These are phyloP conservation scores for Leishmania braziliensis DNA, from an alignment of 208 protist genomes.

Conservation along the genomic window DNA sequence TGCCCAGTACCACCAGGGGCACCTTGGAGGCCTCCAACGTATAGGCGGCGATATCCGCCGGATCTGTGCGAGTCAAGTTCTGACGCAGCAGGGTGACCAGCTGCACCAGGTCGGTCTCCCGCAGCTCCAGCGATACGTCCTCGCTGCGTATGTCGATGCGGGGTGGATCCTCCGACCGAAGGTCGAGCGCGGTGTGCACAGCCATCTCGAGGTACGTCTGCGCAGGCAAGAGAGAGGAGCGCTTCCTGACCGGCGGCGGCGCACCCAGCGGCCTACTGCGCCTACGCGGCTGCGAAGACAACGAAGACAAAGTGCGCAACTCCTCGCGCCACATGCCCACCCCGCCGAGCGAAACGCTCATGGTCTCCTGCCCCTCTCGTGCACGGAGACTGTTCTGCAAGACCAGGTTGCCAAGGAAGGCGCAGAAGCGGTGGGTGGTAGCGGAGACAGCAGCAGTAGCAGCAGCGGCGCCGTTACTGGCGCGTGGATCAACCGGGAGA, in stretches of 20 bases:
- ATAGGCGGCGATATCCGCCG: conserved; percentile 24
- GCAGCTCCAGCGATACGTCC: conserved; percentile 49
- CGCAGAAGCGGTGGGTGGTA: conserved; percentile 42
- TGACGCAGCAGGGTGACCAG: conserved; percentile 58
- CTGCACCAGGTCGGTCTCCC: conserved; percentile 55
- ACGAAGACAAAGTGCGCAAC: not conserved
- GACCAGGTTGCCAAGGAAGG: conserved; percentile 52
- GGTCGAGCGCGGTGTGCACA: conserved; percentile 59
- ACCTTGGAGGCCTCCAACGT: conserved; percentile 4
- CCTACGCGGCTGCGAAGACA: not conserved
- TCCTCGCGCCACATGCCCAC: conserved; percentile 53
- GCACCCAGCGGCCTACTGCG: not conserved
- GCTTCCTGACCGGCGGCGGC: not conserved
- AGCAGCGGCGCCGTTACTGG: not conserved
- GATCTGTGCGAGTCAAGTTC: conserved; percentile 54
- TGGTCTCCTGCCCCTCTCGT: conserved; percentile 57
- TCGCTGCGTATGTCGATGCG: conserved; percentile 57
- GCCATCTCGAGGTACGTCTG: conserved; percentile 56
- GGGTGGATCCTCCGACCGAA: conserved; percentile 48
- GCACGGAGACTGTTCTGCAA: conserved; percentile 73
- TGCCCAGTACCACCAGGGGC: conserved; percentile 14
- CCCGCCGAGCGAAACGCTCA: conserved; percentile 68
- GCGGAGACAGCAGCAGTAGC: not conserved
- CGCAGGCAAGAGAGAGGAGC: conserved; percentile 46
- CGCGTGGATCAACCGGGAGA: conserved; percentile 71